phyloP scores from a whole-genome alignment of 1,284 basidiomycete species.

The Apiotrichum gamsii region DNA sequence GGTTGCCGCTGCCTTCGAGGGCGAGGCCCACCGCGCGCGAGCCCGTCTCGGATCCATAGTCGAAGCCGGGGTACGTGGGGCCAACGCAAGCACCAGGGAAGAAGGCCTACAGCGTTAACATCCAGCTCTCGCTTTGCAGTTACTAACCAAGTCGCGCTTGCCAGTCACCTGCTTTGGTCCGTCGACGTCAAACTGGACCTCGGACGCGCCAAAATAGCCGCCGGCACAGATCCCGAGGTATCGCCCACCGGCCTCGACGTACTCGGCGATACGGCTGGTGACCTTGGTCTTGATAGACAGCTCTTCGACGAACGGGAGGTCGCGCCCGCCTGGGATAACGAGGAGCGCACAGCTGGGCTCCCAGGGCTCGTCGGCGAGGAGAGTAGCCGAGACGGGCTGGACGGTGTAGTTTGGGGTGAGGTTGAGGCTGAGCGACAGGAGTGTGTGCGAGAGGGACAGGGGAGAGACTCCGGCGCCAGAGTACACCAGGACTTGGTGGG shows the following conservation, averaged over 20 bases:
- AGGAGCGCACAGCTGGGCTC: slow-evolving; percentile 64
- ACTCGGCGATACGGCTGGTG: slow-evolving; percentile 55
- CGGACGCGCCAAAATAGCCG: slow-evolving; percentile 52
- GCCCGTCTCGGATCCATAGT: slow-evolving; percentile 51
- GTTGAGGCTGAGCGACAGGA: slow-evolving; percentile 56
- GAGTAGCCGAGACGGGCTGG: slow-evolving; percentile 57
- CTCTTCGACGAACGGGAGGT: slow-evolving; percentile 52
- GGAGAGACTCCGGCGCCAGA: slow-evolving; percentile 62
- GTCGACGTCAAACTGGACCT: slow-evolving; percentile 52
- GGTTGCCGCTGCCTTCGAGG: slow-evolving; percentile 30
- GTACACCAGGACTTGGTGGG: slow-evolving; percentile 66
- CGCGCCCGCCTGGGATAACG: slow-evolving; percentile 62
- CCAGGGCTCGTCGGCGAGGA: slow-evolving; percentile 69
- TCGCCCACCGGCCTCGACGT: slow-evolving; percentile 62
- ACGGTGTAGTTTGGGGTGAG: slow-evolving; percentile 71
- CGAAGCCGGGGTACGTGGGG: slow-evolving; percentile 56
- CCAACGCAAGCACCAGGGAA: slow-evolving; percentile 55
- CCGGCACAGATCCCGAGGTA: slow-evolving; percentile 63
- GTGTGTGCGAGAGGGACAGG: slow-evolving; percentile 56
- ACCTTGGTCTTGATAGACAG: slow-evolving; percentile 43
- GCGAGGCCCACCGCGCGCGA: slow-evolving; percentile 44
- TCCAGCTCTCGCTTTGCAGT: background rate
- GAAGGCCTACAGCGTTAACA: slow-evolving; percentile 48
- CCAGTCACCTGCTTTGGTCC: slow-evolving; percentile 52
- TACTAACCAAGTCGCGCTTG: slow-evolving; percentile 50